A percentile compares a stretch with the other conserved stretches of the same genome.
Evolutionary conservation across 2,329 filamentous ascomycete species (phyloP).

Genomic region (Lomentospora prolificans): DNA sequence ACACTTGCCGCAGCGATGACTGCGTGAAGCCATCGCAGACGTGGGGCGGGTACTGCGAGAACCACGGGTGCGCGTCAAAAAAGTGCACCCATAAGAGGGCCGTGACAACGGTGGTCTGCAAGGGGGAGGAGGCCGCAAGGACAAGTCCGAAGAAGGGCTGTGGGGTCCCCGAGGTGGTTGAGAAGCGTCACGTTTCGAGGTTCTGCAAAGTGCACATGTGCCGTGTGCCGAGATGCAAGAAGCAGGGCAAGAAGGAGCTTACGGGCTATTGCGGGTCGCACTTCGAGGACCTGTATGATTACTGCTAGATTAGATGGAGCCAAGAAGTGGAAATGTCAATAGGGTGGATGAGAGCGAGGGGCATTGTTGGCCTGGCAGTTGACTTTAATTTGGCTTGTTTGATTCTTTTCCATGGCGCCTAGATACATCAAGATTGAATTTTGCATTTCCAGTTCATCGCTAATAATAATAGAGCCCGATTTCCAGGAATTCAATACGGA

Average conservation of each 20-base stretch:
- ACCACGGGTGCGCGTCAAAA: constrained; percentile 2
- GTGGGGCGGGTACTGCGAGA: constrained; percentile 5
- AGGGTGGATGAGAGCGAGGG: background rate
- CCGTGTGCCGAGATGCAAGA: background rate
- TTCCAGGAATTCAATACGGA: too few species aligned
- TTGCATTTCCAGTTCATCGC: too few species aligned
- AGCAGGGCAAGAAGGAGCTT: background rate
- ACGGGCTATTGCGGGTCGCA: background rate
- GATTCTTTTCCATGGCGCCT: too few species aligned
- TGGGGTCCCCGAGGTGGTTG: background rate
- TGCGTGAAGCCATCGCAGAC: background rate
- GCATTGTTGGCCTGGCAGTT: background rate
- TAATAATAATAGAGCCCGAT: too few species aligned
- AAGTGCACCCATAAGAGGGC: background rate
- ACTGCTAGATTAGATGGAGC: background rate
- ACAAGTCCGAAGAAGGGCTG: background rate
- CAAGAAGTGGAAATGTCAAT: background rate
- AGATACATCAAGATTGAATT: too few species aligned
- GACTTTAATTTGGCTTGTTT: background rate
- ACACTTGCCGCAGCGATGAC: background rate
- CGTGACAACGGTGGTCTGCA: background rate
- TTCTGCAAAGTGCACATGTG: background rate
- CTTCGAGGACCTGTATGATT: background rate
- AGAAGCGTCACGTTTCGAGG: background rate
- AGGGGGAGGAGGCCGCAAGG: background rate